Percentiles rank a stretch among this genome's conserved stretches.
Conservation (phyloP, 768 basidiomycete genomes). For the Podaxis rugospora region DNA sequence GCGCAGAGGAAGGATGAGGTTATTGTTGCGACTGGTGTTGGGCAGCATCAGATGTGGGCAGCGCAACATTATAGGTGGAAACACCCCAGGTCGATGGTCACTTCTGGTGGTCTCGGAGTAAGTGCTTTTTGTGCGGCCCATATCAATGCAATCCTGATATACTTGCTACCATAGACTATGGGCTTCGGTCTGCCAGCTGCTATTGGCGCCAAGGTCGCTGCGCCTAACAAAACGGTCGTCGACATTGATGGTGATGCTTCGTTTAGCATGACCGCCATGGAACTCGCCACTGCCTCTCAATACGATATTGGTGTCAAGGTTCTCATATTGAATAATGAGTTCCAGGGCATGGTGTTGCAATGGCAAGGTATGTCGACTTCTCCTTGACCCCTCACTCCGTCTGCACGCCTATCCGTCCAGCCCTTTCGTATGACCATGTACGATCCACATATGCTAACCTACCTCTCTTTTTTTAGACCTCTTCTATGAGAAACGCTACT, state of each 20-base stretch:
- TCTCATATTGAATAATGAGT: conserved; percentile 90
- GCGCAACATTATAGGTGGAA: conserved; percentile 93
- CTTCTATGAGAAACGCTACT: conserved; percentile 96
- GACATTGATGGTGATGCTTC: conserved; percentile 98
- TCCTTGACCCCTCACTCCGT: neutral
- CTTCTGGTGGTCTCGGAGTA: conserved; percentile 92
- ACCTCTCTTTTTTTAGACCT: conserved; percentile 47
- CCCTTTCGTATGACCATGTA: no score
- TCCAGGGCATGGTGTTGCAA: conserved; percentile 99
- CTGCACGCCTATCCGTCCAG: no score
- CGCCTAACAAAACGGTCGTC: conserved; percentile 87
- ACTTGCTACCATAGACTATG: conserved; percentile 68
- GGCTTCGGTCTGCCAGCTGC: conserved; percentile 94
- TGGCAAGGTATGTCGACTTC: conserved; percentile 77
- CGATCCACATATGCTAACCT: no score
- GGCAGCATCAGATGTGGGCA: conserved; percentile 99
- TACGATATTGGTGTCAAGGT: conserved; percentile 94
- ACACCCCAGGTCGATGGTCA: conserved; percentile 81
- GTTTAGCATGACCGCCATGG: conserved; percentile 99
- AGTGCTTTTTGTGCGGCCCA: conserved; percentile 26
- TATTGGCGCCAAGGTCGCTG: conserved; percentile 96
- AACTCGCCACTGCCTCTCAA: conserved; percentile 90
- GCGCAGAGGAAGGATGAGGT: conserved; percentile 80
- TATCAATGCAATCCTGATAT: conserved; percentile 1
- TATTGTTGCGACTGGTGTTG: conserved; percentile 90